Percentiles rank a stretch among this genome's conserved stretches.
Conservation (phyloP, 2,329 filamentous ascomycete species). For the Sclerotinia trifoliorum region DNA sequence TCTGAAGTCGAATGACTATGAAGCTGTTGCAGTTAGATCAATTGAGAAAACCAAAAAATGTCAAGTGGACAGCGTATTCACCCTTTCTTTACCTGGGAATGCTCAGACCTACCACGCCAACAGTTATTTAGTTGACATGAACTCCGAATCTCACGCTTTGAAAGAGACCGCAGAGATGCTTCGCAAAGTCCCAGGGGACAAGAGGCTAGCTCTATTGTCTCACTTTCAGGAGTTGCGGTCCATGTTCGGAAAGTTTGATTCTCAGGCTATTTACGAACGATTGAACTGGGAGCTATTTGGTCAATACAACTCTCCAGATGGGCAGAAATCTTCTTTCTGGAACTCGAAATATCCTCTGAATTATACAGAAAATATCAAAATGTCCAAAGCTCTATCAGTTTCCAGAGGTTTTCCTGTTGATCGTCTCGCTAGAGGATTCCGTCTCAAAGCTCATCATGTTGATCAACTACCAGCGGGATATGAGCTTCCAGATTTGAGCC, state of each 20-base stretch:
- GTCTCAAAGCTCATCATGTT: background rate
- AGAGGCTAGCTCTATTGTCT: background rate
- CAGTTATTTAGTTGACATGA: conserved; percentile 1
- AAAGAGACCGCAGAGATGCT: background rate
- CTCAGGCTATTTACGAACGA: background rate
- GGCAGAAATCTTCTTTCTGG: background rate
- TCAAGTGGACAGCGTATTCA: background rate
- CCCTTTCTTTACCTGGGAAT: background rate
- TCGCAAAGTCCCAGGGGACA: background rate
- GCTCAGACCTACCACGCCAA: background rate
- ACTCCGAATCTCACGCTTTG: background rate
- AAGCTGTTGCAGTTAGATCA: background rate
- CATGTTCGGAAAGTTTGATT: background rate
- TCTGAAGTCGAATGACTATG: background rate
- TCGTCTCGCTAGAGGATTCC: conserved; percentile 7
- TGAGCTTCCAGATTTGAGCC: background rate
- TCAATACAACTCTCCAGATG: conserved; percentile 8
- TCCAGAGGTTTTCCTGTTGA: background rate
- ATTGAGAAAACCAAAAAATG: background rate
- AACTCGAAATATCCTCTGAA: background rate
- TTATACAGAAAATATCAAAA: background rate
- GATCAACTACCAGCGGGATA: conserved; percentile 1
- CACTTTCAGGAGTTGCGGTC: background rate
- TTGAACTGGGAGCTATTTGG: conserved; percentile 6
- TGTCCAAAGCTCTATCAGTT: background rate